Conservation (phyloP, 1,139 yeast species). For the Taphrina confusa region DNA sequence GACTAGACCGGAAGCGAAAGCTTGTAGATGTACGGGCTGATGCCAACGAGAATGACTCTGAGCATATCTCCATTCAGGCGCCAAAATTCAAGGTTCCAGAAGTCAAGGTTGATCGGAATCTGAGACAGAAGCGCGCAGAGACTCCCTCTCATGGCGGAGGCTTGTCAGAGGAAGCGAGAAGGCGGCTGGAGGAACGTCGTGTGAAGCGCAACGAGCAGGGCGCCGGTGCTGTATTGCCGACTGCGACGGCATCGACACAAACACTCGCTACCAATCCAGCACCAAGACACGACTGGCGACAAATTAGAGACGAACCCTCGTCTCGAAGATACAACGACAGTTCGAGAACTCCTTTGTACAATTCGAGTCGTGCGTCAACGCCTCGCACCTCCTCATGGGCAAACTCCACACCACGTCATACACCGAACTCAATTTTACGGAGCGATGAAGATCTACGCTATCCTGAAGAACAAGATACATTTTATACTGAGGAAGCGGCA, state of each 20-base stretch:
- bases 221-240: not conserved
- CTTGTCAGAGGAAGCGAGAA: conserved; percentile 39
- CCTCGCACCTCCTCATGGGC: conserved; percentile 27
- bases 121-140: conserved; percentile 39
- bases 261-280: not conserved
- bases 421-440: conserved; percentile 8
- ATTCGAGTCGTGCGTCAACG: not conserved
- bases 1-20: conserved; percentile 25
- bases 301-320: not conserved
- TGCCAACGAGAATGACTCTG: not conserved
- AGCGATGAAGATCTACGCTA: conserved; percentile 21
- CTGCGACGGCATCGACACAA: conserved; percentile 7
- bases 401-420: conserved; percentile 10
- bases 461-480: conserved; percentile 30
- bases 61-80: conserved; percentile 20
- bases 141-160: conserved; percentile 41
- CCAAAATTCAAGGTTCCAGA: conserved; percentile 25
- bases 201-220: conserved; percentile 19
- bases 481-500: conserved; percentile 37
- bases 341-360: not conserved
- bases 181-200: conserved; percentile 34
- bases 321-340: not conserved
- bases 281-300: not conserved
- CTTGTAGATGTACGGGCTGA: not conserved
- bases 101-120: not conserved